Conservation (phyloP, 1,284 basidiomycete species). For the Coniferiporia weirii region DNA sequence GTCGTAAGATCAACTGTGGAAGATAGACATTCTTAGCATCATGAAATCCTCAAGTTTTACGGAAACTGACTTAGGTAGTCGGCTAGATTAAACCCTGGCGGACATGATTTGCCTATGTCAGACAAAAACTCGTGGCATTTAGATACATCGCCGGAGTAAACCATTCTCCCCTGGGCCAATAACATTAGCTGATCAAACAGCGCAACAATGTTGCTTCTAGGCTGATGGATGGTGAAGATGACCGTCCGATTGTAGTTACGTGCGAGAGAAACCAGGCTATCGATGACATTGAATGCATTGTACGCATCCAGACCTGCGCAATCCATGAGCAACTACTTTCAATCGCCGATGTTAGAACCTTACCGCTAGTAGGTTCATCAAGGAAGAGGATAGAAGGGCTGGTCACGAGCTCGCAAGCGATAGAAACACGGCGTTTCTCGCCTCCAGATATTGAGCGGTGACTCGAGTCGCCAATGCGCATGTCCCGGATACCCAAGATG, state of each 20-base stretch:
- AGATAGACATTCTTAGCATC: background rate
- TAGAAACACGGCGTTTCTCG: conserved; percentile 92
- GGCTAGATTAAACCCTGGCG: conserved; percentile 94
- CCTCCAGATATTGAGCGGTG: conserved; percentile 90
- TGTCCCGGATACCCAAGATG: conserved; percentile 86
- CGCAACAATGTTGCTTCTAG: conserved; percentile 95
- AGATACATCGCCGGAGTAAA: conserved; percentile 76
- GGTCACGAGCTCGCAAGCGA: conserved; percentile 98
- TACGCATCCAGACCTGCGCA: conserved; percentile 81
- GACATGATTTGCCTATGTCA: conserved; percentile 77
- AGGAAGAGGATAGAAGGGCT: conserved; percentile 93
- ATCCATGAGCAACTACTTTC: background rate
- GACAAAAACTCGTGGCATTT: conserved; percentile 81
- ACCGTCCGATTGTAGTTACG: conserved; percentile 92
- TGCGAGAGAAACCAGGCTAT: conserved; percentile 82
- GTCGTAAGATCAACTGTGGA: conserved; percentile 78
- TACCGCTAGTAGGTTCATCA: conserved; percentile 94
- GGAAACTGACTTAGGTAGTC: conserved; percentile 79
- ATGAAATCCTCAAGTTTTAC: background rate
- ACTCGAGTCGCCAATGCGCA: conserved; percentile 81
- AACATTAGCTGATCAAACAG: conserved; percentile 91
- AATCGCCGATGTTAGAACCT: conserved; percentile 24
- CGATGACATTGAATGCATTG: conserved; percentile 93
- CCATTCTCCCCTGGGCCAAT: conserved; percentile 76
- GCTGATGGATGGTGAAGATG: conserved; percentile 97